A percentile compares a stretch with the other conserved stretches of the same genome.
Conservation (phyloP, 2,329 filamentous ascomycete genomes). For the Cordyceps pruinosa region DNA sequence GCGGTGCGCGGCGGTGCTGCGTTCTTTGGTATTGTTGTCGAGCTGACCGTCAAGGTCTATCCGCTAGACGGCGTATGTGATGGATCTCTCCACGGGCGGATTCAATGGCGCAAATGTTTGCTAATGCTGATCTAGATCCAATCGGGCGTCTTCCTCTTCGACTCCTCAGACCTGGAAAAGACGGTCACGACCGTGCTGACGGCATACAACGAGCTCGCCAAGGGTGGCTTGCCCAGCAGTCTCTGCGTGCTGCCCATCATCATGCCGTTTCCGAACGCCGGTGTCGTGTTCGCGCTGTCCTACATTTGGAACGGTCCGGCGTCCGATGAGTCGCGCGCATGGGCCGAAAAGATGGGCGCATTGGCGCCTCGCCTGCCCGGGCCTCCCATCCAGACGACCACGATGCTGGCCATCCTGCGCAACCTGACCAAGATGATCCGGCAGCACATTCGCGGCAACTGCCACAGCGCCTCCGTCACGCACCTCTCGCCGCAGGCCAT, state of each 20-base stretch:
- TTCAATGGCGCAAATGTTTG: not conserved
- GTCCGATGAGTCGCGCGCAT: constrained; percentile 23
- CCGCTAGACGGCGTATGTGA: constrained; percentile 8
- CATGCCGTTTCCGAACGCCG: constrained; percentile 24
- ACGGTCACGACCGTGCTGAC: constrained; percentile 21
- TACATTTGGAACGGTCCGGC: constrained; percentile 29
- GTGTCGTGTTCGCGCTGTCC: constrained; percentile 20
- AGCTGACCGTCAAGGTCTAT: constrained; percentile 22
- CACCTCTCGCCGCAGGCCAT: constrained; percentile 21
- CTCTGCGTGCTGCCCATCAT: constrained; percentile 24
- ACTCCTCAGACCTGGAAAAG: constrained; percentile 23
- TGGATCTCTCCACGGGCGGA: not conserved
- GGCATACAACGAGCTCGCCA: constrained; percentile 9
- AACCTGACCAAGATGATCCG: constrained; percentile 17
- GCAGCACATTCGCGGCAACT: constrained; percentile 16
- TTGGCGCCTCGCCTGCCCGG: constrained; percentile 23
- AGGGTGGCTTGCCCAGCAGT: constrained; percentile 18
- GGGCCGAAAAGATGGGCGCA: constrained; percentile 22
- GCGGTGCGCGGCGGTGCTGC: constrained; percentile 23
- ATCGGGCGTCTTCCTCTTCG: constrained; percentile 23
- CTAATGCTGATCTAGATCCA: constrained; percentile 8
- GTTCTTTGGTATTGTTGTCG: constrained; percentile 22
- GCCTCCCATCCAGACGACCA: constrained; percentile 19
- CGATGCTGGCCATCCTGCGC: constrained; percentile 17
- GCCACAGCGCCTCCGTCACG: constrained; percentile 18